These are phyloP conservation scores for Aspergillus sp. DNA, from an alignment of 2,329 filamentous ascomycete species.

Conservation along the genomic window DNA sequence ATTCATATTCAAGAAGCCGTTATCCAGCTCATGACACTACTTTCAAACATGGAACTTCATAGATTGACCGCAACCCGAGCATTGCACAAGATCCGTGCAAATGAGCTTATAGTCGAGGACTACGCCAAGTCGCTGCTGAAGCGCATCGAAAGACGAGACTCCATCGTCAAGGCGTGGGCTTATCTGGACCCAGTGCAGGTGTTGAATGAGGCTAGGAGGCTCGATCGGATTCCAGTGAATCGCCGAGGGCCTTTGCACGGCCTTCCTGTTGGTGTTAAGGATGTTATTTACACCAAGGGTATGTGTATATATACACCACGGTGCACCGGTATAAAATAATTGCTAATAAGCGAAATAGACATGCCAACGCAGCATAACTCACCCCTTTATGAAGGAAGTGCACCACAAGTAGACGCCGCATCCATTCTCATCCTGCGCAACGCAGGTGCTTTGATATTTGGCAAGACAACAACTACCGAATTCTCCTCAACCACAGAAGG, in stretches of 20 bases:
- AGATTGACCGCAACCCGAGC: background rate
- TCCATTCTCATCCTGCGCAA: background rate
- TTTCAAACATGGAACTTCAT: background rate
- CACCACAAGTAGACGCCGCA: no score
- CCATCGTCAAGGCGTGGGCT: constrained; percentile 46
- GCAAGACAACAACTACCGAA: background rate
- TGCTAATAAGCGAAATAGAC: no score
- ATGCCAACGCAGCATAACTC: no score
- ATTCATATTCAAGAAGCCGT: no score
- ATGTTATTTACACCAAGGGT: no score
- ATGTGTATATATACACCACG: no score
- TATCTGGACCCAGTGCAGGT: constrained; percentile 43
- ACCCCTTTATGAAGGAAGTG: no score
- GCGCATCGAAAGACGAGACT: constrained; percentile 41
- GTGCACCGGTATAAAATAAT: no score
- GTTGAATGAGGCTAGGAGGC: constrained; percentile 38
- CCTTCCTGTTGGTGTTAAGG: constrained; percentile 42
- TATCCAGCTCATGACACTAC: no score
- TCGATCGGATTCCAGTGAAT: constrained; percentile 45
- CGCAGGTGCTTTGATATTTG: background rate
- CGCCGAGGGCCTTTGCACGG: constrained; percentile 53
- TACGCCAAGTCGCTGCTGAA: constrained; percentile 45
- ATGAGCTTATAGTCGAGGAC: constrained; percentile 42
- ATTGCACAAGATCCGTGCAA: constrained; percentile 7
- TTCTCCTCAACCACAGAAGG: background rate